phyloP scores from a whole-genome alignment of 768 basidiomycete species.

The Leccinum uliginosum region DNA sequence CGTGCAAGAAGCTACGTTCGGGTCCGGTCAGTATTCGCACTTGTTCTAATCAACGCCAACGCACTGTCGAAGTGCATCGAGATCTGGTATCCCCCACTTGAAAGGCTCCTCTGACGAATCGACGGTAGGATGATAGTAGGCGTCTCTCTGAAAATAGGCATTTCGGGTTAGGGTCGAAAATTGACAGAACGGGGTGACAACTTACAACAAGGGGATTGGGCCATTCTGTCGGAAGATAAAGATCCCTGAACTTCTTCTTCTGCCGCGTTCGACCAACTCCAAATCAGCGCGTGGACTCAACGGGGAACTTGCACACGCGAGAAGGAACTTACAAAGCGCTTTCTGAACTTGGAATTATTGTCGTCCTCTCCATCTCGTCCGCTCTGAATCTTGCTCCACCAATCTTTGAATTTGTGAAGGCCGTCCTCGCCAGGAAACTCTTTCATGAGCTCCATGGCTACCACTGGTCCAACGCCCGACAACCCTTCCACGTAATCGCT shows the following conservation, averaged over 20 bases:
- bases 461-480: conserved; percentile 89
- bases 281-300: conserved; percentile 7
- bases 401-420: conserved; percentile 81
- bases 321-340: conserved; percentile 69
- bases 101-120: conserved; percentile 92
- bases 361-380: conserved; percentile 81
- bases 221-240: conserved; percentile 83
- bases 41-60: conserved; percentile 25
- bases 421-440: conserved; percentile 90
- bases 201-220: conserved; percentile 87
- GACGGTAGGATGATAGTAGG: conserved; percentile 88
- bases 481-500: conserved; percentile 96
- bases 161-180: not conserved
- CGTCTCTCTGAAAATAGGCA: conserved; percentile 60
- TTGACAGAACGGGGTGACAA: conserved; percentile 15
- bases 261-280: conserved; percentile 28
- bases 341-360: conserved; percentile 71
- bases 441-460: conserved; percentile 91
- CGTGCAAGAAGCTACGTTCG: conserved; percentile 54
- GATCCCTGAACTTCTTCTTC: conserved; percentile 87
- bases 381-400: conserved; percentile 92
- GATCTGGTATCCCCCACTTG: conserved; percentile 95
- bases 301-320: conserved; percentile 1
- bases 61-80: conserved; percentile 84
- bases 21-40: conserved; percentile 11